A percentile compares a stretch with the other conserved stretches of the same genome.
These are phyloP conservation scores for Debaryomyces nepalensis DNA, from an alignment of 1,139 yeast species.

Conservation along the genomic window DNA sequence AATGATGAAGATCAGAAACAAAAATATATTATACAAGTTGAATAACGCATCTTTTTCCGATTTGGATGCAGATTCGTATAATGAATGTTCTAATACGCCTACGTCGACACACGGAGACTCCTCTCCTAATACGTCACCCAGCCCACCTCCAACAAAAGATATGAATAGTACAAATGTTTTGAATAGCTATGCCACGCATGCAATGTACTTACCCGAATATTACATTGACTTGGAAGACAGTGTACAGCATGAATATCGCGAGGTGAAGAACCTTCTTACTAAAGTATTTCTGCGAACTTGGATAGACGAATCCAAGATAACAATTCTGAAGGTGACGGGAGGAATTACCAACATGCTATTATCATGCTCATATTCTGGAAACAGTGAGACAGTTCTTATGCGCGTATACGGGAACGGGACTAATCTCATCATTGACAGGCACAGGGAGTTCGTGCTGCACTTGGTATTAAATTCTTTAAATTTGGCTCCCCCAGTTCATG, in stretches of 20 bases:
- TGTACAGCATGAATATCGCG: slow-evolving; percentile 33
- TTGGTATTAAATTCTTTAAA: slow-evolving; percentile 60
- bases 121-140: slow-evolving; percentile 21
- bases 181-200: slow-evolving; percentile 37
- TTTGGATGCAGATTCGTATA: slow-evolving; percentile 35
- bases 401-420: slow-evolving; percentile 83
- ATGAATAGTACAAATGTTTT: slow-evolving; percentile 24
- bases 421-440: slow-evolving; percentile 71
- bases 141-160: slow-evolving; percentile 20
- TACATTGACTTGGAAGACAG: slow-evolving; percentile 39
- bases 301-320: slow-evolving; percentile 29
- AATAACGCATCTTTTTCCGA: slow-evolving; percentile 52
- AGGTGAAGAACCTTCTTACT: slow-evolving; percentile 37
- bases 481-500: slow-evolving; percentile 72
- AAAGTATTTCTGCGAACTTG: slow-evolving; percentile 42
- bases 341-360: slow-evolving; percentile 81
- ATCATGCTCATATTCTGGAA: slow-evolving; percentile 45
- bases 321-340: slow-evolving; percentile 58
- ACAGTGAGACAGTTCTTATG: slow-evolving; percentile 53
- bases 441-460: slow-evolving; percentile 76
- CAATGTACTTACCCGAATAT: slow-evolving; percentile 46
- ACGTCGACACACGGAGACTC: slow-evolving; percentile 14
- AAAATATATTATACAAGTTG: slow-evolving; percentile 44
- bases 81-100: slow-evolving; percentile 10
- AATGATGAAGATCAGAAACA: slow-evolving; percentile 36